Conservation (phyloP, 495 filamentous ascomycete species). For the Xylaria bambusicola region DNA sequence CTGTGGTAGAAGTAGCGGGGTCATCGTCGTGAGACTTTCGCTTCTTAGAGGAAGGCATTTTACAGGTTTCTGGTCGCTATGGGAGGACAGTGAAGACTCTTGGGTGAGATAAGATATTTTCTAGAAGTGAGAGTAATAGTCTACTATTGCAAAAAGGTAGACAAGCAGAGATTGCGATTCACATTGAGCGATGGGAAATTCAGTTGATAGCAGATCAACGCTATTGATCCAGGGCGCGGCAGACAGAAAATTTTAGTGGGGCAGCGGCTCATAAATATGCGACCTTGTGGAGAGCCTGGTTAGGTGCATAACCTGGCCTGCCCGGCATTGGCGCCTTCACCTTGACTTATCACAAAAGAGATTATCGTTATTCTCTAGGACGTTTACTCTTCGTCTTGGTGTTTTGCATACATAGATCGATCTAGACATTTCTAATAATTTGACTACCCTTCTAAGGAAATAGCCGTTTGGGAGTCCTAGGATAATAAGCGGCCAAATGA, state of each 20-base stretch:
- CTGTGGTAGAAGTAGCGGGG: constrained; percentile 6
- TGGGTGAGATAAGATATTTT: not conserved
- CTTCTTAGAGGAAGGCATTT: constrained; percentile 13
- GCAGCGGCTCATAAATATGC: constrained; percentile 7
- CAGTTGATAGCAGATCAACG: too few relatives aligned
- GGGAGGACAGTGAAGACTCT: not conserved
- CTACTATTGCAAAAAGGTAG: too few relatives aligned
- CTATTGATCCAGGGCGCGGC: too few relatives aligned
- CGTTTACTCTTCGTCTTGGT: not conserved
- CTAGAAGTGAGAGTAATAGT: not conserved
- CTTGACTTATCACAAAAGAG: too few relatives aligned
- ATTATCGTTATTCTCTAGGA: not conserved
- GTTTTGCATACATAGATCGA: not conserved
- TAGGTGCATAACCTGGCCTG: constrained; percentile 14
- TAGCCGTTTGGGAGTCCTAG: constrained; percentile 82
- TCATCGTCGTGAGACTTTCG: constrained; percentile 4
- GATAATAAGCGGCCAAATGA: constrained; percentile 75
- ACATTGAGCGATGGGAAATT: not conserved
- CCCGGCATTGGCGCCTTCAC: not conserved
- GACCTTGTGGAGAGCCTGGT: constrained; percentile 14
- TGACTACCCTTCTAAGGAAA: constrained; percentile 43
- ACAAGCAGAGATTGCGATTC: not conserved
- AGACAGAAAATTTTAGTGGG: constrained; percentile 21
- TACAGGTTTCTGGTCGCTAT: not conserved
- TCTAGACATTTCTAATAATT: not conserved